Evolutionary conservation across 371 early-diverging fungal genomes (phyloP), one percentile per base, ranked within the genome.

Genomic region (Zychaea mexicana): DNA sequence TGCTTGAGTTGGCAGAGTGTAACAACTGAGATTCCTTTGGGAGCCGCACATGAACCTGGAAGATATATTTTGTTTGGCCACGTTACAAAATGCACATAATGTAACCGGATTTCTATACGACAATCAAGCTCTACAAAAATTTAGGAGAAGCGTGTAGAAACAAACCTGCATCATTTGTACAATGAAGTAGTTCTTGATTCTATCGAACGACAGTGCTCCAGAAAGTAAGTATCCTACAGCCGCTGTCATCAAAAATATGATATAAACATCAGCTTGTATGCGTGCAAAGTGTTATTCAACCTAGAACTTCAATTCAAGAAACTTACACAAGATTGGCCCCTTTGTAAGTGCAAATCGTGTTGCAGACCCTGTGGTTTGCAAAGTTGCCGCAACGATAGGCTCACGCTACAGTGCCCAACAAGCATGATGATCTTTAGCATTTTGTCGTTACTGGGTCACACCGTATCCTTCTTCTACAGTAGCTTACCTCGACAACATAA

Each of bases 401-500:
- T 58, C 59, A 39, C 59, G 59, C 59, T 58, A 17, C 17, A n/a
- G n/a, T n/a, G n/a, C n/a, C n/a, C n/a, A n/a, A n/a, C n/a, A n/a
- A n/a, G n/a, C n/a, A n/a, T n/a, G n/a, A 30, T 55, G 24, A 24
- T 33, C 1, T 2, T 8, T 10, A 13, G 8, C 5, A 17, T 9
- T 36, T 32, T 38, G 22, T 30, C 22, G 22, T 9, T 24, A 53
- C 15, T 52, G 26, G 36, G 36, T n/a, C 12, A 36, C 3, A 10
- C 15, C 7, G 7, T 12, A n/a, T 8, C 19, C 36, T 15, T 57
- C 3, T 17, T 45, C 1, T 33, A 1, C 19, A 2, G n/a, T 27
- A 21, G 15, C 19, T 53, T 71, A 78, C 78, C 62, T 81, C 82
- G 1, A 27, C 36, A 31, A 49, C 60, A 27, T 77, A 81, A 1